phyloP scores from a whole-genome alignment of 176 grass and related monocot species.

The Rhipidocladum racemiflorum region DNA sequence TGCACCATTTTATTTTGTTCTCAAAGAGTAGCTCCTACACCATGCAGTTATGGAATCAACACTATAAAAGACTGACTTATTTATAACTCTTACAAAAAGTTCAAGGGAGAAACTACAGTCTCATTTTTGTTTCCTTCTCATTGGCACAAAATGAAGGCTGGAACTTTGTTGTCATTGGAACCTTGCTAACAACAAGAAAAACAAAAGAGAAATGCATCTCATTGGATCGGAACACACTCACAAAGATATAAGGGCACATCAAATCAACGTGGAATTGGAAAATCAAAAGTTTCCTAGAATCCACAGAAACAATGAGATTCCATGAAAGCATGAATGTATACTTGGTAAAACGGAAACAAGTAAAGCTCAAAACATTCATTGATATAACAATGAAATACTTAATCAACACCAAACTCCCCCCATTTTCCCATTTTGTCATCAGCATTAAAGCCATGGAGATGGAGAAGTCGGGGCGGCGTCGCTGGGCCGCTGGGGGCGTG shows the following conservation, averaged over 20 bases:
- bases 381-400: neutral
- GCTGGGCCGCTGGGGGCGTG: too few relatives aligned
- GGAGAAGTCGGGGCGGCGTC: too few relatives aligned
- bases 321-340: neutral
- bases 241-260: neutral
- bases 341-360: neutral
- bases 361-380: neutral
- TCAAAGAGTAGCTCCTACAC: too few relatives aligned
- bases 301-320: neutral
- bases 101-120: too few relatives aligned
- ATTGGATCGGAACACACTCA: neutral
- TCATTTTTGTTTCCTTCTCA: too few relatives aligned
- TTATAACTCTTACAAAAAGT: too few relatives aligned
- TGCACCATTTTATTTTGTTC: too few relatives aligned
- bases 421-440: neutral
- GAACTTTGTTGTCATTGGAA: conserved; percentile 1
- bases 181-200: neutral
- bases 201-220: neutral
- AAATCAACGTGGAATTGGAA: neutral
- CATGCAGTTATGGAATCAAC: too few relatives aligned
- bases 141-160: too few relatives aligned
- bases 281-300: neutral
- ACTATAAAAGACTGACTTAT: too few relatives aligned
- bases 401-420: neutral
- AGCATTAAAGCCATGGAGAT: too few relatives aligned